Base-by-base conservation (phyloP, 352 stramenopile species). In the Phytophthora chlamydospora region DNA sequence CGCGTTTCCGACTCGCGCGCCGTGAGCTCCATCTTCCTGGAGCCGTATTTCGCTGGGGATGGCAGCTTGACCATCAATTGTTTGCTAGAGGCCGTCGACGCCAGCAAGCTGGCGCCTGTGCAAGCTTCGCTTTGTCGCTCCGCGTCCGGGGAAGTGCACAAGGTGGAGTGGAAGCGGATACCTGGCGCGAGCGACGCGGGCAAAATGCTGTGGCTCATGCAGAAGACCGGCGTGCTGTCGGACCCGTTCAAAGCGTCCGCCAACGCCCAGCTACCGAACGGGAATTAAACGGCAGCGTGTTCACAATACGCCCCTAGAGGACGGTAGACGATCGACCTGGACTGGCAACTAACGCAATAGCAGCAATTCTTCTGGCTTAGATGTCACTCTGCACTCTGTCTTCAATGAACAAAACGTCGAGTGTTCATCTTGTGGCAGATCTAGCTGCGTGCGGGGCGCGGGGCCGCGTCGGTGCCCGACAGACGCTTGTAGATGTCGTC, bases 401-500 rank as follows among this genome's bases (percentile, higher is more conserved):
- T 56, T 44, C 24, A 65, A 68, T 19, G 45, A 68, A 57, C 58
- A 68, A 53, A 49, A 32, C 40, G 59, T 35, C 39, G 12, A 40
- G 46, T 43, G 24, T 27, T 27, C 24, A 27, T 5, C 24, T 27
- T 27, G 24, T 27, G 24, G 24, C 24, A 31, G 27, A 36, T 19
- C 59, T 83, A 85, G 48, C 42, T 66, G 43, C 68, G 69, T 5
- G 52, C 61, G n/a, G 83, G 66, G 49, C 83, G 84, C 29, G 77
- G 62, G 31, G 78, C 87, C 5, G 87, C 79, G 19, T 90, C 82
- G 7, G 58, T 79, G 48, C 79, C 81, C 8, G 84, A 89, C 24
- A 95, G 63, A 38, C 87, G 87, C 68, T 91, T 91, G 69, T 76
- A 90, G 67, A 95, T 95, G 24, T 34, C 84, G 56, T 95, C 87